Evolutionary conservation across 2,329 filamentous ascomycete species (phyloP).

Genomic region (Xylariaceae sp.): DNA sequence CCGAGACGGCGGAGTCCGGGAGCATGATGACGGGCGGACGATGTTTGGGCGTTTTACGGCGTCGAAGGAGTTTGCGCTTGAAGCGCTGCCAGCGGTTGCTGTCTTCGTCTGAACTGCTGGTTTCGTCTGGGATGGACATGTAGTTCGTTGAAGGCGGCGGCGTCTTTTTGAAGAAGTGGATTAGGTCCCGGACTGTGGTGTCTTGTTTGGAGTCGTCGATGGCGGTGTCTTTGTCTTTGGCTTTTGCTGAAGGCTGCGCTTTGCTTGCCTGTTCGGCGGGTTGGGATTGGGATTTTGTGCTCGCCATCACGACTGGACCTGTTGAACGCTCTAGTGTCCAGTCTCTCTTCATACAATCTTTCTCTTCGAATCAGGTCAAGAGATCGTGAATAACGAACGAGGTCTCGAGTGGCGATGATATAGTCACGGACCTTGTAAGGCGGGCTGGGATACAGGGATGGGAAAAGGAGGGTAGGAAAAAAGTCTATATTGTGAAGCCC

Average conservation of each 20-base stretch:
- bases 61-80: slow-evolving; percentile 39
- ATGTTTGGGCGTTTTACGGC: slow-evolving; percentile 30
- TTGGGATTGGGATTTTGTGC: no score
- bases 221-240: no score
- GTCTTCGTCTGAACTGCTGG: slow-evolving; percentile 26
- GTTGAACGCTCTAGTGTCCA: no score
- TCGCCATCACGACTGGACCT: no score
- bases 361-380: no score
- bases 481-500: slow-evolving; percentile 22
- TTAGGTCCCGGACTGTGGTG: slow-evolving; percentile 6
- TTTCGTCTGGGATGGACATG: slow-evolving; percentile 41
- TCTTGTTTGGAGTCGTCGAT: no score
- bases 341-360: no score
- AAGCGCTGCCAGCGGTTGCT: slow-evolving; percentile 37
- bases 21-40: slow-evolving; percentile 36
- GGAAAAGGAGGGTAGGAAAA: slow-evolving; percentile 3
- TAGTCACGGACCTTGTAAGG: no score
- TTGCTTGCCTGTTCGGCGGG: no score
- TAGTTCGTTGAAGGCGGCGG: slow-evolving; percentile 46
- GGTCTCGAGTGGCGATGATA: no score
- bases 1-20: slow-evolving; percentile 52
- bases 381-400: no score
- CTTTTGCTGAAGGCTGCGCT: no score
- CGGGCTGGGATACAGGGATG: slow-evolving; percentile 4
- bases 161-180: slow-evolving; percentile 42